phyloP scores from a whole-genome alignment of 495 filamentous ascomycete species.

The Chaetomium tenue region DNA sequence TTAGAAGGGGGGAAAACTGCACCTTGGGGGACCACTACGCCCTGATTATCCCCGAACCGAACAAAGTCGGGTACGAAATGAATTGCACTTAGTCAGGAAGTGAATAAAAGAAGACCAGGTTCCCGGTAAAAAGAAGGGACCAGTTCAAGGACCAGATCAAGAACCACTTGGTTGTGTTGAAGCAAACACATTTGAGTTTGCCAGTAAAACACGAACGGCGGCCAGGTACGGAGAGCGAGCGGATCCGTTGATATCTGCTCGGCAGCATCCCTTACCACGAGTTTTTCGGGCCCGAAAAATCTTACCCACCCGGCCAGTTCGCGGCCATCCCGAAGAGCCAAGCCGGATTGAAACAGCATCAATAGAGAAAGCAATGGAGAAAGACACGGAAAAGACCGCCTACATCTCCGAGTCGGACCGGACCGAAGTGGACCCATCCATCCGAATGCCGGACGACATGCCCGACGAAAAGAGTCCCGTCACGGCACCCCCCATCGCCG shows the following conservation, averaged over 20 bases:
- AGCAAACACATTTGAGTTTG: neutral
- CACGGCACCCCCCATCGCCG: neutral
- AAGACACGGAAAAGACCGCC: slow-evolving; percentile 18
- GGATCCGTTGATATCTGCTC: neutral
- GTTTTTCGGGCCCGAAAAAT: neutral
- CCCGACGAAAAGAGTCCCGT: neutral
- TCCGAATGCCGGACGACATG: neutral
- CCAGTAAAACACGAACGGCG: neutral
- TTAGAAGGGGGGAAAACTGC: neutral
- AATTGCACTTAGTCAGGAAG: neutral
- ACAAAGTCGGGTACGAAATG: neutral
- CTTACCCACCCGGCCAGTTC: too few species aligned
- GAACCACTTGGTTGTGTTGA: neutral
- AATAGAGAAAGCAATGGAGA: slow-evolving; percentile 27
- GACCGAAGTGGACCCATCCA: slow-evolving; percentile 14
- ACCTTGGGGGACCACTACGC: slow-evolving; percentile 8
- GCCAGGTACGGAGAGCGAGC: neutral
- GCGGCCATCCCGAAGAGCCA: neutral
- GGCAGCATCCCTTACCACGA: neutral
- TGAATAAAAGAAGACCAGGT: neutral
- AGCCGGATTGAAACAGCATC: neutral
- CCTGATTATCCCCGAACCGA: slow-evolving; percentile 22
- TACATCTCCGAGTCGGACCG: slow-evolving; percentile 24
- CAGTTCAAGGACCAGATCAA: neutral
- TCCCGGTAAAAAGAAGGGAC: neutral